A percentile compares a stretch with the other conserved stretches of the same genome.
These are phyloP conservation scores for Ruellia speciosa DNA, from an alignment of 305 asterid species.

Conservation along the genomic window DNA sequence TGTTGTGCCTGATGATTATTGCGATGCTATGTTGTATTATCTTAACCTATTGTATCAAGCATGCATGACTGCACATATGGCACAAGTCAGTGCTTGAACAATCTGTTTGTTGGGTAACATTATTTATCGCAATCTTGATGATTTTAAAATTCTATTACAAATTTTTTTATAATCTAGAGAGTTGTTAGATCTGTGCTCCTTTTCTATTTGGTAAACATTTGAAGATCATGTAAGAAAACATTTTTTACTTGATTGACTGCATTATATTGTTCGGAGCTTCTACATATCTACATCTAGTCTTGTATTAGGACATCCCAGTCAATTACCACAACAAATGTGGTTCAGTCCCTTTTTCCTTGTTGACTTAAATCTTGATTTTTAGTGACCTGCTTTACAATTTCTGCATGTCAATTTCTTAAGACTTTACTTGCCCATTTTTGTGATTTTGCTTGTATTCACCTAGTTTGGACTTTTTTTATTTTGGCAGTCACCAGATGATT, in stretches of 20 bases:
- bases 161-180: background rate
- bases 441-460: conserved; percentile 2
- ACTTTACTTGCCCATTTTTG: conserved; percentile 5
- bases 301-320: background rate
- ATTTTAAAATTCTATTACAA: too few relatives aligned
- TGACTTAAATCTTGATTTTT: background rate
- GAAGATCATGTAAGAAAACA: background rate
- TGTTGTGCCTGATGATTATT: too few relatives aligned
- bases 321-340: background rate
- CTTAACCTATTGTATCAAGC: too few relatives aligned
- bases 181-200: background rate
- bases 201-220: background rate
- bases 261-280: background rate
- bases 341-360: background rate
- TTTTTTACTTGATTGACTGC: background rate
- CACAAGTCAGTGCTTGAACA: too few relatives aligned
- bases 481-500: conserved; percentile 71
- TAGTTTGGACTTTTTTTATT: conserved; percentile 20
- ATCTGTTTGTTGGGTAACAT: too few relatives aligned
- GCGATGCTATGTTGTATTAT: too few relatives aligned
- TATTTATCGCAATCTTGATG: too few relatives aligned
- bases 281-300: background rate
- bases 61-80: too few relatives aligned
- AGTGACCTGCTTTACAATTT: conserved; percentile 1
- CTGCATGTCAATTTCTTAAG: conserved; percentile 3